These are phyloP conservation scores for Agaricus blazei DNA, from an alignment of 768 basidiomycete genomes.

Conservation along the genomic window DNA sequence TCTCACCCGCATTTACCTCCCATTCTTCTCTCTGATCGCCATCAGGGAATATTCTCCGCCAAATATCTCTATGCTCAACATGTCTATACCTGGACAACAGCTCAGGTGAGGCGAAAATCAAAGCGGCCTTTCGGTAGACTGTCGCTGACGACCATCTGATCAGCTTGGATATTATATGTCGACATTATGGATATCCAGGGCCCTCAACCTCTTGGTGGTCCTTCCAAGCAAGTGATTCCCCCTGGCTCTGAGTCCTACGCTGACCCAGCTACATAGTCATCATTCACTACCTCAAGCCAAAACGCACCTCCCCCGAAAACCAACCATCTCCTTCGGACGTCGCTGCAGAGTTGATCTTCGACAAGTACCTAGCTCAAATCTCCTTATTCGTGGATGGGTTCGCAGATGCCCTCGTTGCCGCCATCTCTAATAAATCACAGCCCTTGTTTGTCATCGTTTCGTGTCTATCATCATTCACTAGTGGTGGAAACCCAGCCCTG, in stretches of 20 bases:
- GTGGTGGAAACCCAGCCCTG: slow-evolving; percentile 62
- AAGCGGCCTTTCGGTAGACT: background rate
- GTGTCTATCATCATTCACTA: slow-evolving; percentile 58
- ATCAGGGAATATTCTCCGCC: slow-evolving; percentile 61
- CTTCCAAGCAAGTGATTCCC: slow-evolving; percentile 52
- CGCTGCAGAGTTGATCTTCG: slow-evolving; percentile 59
- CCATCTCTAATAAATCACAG: slow-evolving; percentile 47
- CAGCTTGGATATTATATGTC: slow-evolving; percentile 76
- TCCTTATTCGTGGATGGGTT: slow-evolving; percentile 66
- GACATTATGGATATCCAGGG: slow-evolving; percentile 58
- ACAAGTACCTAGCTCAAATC: slow-evolving; percentile 56
- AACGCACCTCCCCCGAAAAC: slow-evolving; percentile 23
- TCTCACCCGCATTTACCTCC: background rate
- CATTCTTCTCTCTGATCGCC: slow-evolving; percentile 3
- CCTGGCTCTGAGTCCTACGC: background rate
- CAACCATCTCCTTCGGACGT: slow-evolving; percentile 38
- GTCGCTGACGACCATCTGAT: slow-evolving; percentile 2
- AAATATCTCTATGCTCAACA: slow-evolving; percentile 80
- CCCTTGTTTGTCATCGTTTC: slow-evolving; percentile 54
- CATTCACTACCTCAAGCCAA: slow-evolving; percentile 57
- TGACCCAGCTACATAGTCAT: slow-evolving; percentile 37
- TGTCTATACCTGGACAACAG: slow-evolving; percentile 63
- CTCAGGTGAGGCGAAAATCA: slow-evolving; percentile 29
- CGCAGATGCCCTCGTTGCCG: slow-evolving; percentile 57
- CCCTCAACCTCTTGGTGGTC: slow-evolving; percentile 59